Evolutionary conservation across 208 protist species (phyloP), one percentile per base, ranked within the genome.

Genomic region (Trypanosoma scelopori): DNA sequence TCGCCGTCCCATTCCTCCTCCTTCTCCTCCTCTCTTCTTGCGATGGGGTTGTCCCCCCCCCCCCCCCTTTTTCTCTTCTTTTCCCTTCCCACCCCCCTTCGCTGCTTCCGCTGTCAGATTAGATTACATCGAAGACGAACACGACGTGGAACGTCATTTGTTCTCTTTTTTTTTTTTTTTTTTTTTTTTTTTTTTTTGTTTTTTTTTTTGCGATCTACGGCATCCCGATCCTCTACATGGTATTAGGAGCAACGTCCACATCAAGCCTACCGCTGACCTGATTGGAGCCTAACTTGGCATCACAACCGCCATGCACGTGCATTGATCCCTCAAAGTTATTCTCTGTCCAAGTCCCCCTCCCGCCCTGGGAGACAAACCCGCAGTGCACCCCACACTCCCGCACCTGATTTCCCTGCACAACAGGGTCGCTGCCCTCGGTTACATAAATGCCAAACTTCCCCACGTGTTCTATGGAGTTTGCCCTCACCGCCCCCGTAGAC

Each of bases 251-350:
- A 35, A 55, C 15, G n/a, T 93, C 90, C 43, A 92, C 71, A 37
- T 94, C 87, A 18, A 73, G 46, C 13, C 58, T 53, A 12, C 82
- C 87, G 45, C 55, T 85, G 16, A 96, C 65, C 23, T 72, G 75
- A 69, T 96, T 96, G 16, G 74, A 79, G 0, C 72, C 74, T 28
- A 96, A 66, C 60, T 82, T 82, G 5, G 86, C 78, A 9, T 63
- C 65, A 55, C 80, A 88, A 12, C 80, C 81, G 5, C 56, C 18
- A 0, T 74, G 71, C 18, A 94, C 71, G 69, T 90, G 84, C 49
- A 96, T 69, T 25, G 84, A 92, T 27, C 87, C 91, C 5, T 92
- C 85, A 69, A 92, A 85, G 3, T 18, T 78, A 64, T 96, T 96
- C 55, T 87, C 84, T 12, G 56, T 88, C 75, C 83, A 85, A 13